These are phyloP conservation scores for Leersia perrieri DNA, from an alignment of 176 grass and related monocot genomes.

Conservation along the genomic window DNA sequence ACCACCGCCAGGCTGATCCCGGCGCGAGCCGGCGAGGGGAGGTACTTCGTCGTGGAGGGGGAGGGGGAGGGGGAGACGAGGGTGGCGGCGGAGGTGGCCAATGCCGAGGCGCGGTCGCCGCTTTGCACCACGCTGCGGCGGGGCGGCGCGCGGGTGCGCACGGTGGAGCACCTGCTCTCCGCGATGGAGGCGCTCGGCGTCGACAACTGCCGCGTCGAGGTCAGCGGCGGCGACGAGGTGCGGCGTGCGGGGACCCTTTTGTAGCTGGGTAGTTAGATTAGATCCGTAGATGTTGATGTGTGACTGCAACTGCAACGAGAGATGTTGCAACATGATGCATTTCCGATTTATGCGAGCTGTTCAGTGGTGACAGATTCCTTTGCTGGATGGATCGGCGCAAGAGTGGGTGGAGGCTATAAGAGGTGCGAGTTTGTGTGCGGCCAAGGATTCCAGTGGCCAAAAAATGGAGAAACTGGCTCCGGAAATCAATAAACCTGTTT, in stretches of 20 bases:
- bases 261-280: background rate
- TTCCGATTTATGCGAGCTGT: conserved; percentile 32
- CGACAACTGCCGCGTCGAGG: conserved; percentile 80
- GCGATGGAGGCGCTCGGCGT: conserved; percentile 76
- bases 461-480: conserved; percentile 63
- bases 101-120: conserved; percentile 49
- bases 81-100: conserved; percentile 53
- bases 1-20: conserved; percentile 57
- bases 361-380: conserved; percentile 69
- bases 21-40: conserved; percentile 75
- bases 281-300: conserved; percentile 1
- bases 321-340: background rate
- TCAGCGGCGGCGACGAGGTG: conserved; percentile 78
- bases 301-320: background rate
- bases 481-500: conserved; percentile 58
- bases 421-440: conserved; percentile 44
- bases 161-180: conserved; percentile 86
- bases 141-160: conserved; percentile 41
- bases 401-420: conserved; percentile 71
- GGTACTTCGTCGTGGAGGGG: conserved; percentile 61
- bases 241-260: background rate
- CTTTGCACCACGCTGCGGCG: conserved; percentile 72
- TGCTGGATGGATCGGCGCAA: conserved; percentile 95
- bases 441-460: conserved; percentile 45
- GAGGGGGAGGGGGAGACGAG: conserved; percentile 22